Evolutionary conservation across 2,329 filamentous ascomycete genomes (phyloP).

Genomic region (Metarhizium anisopliae): DNA sequence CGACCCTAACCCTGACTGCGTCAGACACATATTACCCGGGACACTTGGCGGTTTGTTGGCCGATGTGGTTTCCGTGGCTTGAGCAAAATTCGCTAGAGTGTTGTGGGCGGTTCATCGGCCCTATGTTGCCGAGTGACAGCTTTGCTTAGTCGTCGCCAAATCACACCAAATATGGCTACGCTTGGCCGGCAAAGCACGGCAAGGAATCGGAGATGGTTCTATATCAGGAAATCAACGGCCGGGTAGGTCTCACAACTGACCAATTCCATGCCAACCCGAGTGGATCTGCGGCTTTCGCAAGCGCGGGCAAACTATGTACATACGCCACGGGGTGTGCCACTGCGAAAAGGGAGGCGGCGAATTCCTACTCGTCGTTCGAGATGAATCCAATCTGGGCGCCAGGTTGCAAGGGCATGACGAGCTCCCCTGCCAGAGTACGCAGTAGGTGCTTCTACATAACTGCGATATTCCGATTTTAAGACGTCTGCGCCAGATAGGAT

Average conservation of each 20-base stretch:
- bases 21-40: neutral
- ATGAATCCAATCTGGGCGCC: neutral
- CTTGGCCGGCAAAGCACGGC: neutral
- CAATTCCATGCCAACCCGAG: neutral
- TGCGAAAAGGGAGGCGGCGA: neutral
- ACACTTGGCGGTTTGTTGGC: neutral
- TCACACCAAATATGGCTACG: constrained; percentile 3
- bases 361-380: neutral
- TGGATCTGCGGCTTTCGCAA: constrained; percentile 3
- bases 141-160: constrained; percentile 3
- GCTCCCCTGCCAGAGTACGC: no score
- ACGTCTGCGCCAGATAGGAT: no score
- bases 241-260: neutral
- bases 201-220: constrained; percentile 11
- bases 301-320: neutral
- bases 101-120: constrained; percentile 1
- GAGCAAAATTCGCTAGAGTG: neutral
- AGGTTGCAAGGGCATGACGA: neutral
- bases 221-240: constrained; percentile 11
- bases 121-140: neutral
- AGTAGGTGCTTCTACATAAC: no score
- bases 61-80: neutral
- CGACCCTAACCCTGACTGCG: neutral
- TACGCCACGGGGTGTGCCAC: neutral
- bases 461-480: no score